Base-by-base conservation (phyloP, 2,329 filamentous ascomycete species). In the Sporothrix protearum region DNA sequence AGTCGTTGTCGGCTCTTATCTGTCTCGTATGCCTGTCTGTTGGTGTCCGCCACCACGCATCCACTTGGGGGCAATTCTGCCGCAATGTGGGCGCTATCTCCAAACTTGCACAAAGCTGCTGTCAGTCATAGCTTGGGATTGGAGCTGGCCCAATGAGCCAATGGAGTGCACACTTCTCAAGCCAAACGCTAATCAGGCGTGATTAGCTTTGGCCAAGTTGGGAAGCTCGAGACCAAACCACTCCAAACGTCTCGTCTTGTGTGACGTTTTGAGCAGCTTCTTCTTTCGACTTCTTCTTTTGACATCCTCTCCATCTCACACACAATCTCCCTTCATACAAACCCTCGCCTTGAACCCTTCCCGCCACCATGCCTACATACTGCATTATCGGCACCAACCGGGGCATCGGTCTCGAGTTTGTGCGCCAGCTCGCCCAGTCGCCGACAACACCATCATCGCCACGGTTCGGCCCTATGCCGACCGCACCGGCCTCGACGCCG, bases 351-450 rank as follows among this genome's bases (percentile, higher is more conserved):
- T n/a, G n/a, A n/a, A n/a, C 45, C 28, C n/a, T 12, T 9, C 22
- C 25, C 63, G 28, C 19, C 51, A 57, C 30, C 49, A 80, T 80
- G 78, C 76, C 78, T 10, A 73, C 76, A 25, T 80, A 78, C 73
- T 77, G 77, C 72, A 75, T 80, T 66, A 77, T 76, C 19, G 79
- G 79, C 74, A 76, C 75, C 71, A 82, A 76, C 76, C 78, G 74
- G 14, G 76, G 75, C 57, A 74, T 76, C 67, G 79, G 79, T 42
- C 78, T 80, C 63, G 77, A 79, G 53, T 77, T 79, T 47, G 76
- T 79, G 59, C 76, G 77, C 16, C 79, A 80, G 68, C 75, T 80
- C 16, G 74, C 76, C 12, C 55, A 72, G 12, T 72, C 72, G 10
- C 51, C 1, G 72, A 76, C 67, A 78, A 78, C 72, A 77, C 74